Conservation (phyloP, 305 asterid genomes). For the Solanum chacoense region DNA sequence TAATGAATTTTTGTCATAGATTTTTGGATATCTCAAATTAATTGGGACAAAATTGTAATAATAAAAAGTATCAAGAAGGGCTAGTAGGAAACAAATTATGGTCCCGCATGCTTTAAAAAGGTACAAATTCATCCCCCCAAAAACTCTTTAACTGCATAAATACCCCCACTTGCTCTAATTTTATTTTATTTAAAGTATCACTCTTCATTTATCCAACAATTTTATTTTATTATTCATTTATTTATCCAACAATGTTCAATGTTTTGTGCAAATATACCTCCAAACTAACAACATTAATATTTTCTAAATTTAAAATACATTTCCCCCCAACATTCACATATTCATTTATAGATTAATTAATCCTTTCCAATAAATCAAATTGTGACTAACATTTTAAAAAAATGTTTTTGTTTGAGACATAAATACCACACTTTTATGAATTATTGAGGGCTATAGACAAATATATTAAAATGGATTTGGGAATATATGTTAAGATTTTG, state of each 20-base stretch:
- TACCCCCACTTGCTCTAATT: conserved; percentile 35
- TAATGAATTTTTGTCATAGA: not conserved
- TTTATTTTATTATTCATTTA: conserved; percentile 6
- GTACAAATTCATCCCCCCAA: conserved; percentile 38
- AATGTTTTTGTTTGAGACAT: not conserved
- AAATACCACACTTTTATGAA: not conserved
- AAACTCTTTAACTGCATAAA: conserved; percentile 7
- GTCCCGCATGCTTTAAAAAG: conserved; percentile 16
- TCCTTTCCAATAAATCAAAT: not conserved
- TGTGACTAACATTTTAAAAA: not conserved
- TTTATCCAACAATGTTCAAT: conserved; percentile 21
- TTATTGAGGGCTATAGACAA: not conserved
- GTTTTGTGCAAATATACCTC: conserved; percentile 19
- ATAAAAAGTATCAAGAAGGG: conserved; percentile 13
- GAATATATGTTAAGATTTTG: not conserved
- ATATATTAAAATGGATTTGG: not conserved
- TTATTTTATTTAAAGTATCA: conserved; percentile 26
- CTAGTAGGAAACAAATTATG: conserved; percentile 27
- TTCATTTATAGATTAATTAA: not conserved
- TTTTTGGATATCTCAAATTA: not conserved
- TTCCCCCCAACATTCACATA: conserved; percentile 18
- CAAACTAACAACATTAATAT: conserved; percentile 9
- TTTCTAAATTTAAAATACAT: conserved; percentile 1
- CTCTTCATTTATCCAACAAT: conserved; percentile 4
- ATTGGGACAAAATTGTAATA: not conserved